Conservation (phyloP, 805 yeast genomes). For the Barnettozyma pratensis region DNA sequence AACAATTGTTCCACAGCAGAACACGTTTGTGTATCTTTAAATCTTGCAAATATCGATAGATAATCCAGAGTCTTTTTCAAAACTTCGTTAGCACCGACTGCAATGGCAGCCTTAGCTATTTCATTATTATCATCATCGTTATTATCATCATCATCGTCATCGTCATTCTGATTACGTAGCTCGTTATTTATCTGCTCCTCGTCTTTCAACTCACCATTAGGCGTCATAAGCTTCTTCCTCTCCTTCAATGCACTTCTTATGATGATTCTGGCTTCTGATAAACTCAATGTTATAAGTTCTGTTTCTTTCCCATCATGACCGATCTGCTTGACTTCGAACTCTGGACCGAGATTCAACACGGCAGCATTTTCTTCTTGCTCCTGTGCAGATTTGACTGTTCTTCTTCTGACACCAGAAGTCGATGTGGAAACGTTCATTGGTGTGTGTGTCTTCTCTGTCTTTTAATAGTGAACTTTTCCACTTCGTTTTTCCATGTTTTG, state of each 20-base stretch:
- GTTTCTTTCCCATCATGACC: conserved; percentile 76
- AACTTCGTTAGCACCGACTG: conserved; percentile 80
- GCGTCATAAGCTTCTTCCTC: conserved; percentile 51
- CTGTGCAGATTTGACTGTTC: conserved; percentile 52
- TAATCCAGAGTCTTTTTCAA: conserved; percentile 89
- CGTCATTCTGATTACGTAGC: conserved; percentile 6
- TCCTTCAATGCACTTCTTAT: conserved; percentile 87
- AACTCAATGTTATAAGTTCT: conserved; percentile 76
- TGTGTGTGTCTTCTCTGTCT: too few relatives aligned
- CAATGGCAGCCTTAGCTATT: conserved; percentile 40
- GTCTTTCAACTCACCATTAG: conserved; percentile 31
- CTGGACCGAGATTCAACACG: conserved; percentile 82
- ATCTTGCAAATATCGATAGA: conserved; percentile 79
- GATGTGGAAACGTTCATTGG: conserved; percentile 85
- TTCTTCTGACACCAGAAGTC: conserved; percentile 78
- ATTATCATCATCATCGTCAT: conserved; percentile 23
- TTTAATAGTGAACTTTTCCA: not conserved
- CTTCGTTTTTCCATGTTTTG: too few relatives aligned
- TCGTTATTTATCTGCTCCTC: conserved; percentile 24
- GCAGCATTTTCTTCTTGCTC: conserved; percentile 94
- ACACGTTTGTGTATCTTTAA: conserved; percentile 87
- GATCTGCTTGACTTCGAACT: conserved; percentile 75
- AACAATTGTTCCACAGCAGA: conserved; percentile 88
- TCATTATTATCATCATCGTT: conserved; percentile 29
- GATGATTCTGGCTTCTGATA: conserved; percentile 84